These are phyloP conservation scores for Spathaspora sp. DNA, from an alignment of 805 yeast species.

Conservation along the genomic window DNA sequence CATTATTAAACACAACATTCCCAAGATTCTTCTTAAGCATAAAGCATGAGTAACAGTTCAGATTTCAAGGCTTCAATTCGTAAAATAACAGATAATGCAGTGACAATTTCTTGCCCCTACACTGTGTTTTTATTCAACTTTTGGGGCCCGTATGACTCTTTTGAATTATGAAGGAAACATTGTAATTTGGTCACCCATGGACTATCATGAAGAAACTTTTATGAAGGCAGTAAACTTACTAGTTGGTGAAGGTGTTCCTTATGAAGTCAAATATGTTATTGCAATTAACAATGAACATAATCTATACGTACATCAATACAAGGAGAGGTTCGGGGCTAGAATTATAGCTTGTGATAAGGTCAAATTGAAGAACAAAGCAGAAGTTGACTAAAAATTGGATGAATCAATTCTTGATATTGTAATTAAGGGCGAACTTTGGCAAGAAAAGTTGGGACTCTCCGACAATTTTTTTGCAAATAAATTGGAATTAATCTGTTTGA, in stretches of 20 bases:
- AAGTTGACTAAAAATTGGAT: conserved; percentile 34
- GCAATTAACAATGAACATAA: conserved; percentile 59
- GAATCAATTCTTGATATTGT: conserved; percentile 24
- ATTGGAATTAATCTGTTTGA: conserved; percentile 48
- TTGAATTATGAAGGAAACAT: conserved; percentile 2
- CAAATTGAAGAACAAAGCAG: conserved; percentile 24
- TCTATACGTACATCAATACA: conserved; percentile 49
- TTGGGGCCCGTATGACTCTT: conserved; percentile 4
- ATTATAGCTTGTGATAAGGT: conserved; percentile 44
- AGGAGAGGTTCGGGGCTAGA: conserved; percentile 16
- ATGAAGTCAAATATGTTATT: conserved; percentile 32
- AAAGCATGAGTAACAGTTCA: background rate
- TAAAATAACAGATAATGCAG: conserved; percentile 2
- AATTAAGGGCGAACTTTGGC: conserved; percentile 10
- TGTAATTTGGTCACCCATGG: conserved; percentile 3
- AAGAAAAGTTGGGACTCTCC: conserved; percentile 26
- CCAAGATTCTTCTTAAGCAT: too few relatives aligned
- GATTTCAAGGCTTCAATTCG: conserved; percentile 4
- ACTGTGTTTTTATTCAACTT: background rate
- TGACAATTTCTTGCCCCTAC: conserved; percentile 3
- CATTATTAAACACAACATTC: too few relatives aligned
- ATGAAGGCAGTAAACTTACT: conserved; percentile 23
- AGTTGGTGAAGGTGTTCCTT: conserved; percentile 12
- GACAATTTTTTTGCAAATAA: conserved; percentile 26
- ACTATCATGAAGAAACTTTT: background rate